These are phyloP conservation scores for Tripidium arundinaceum DNA, from an alignment of 202 grass and related monocot genomes.

Conservation along the genomic window DNA sequence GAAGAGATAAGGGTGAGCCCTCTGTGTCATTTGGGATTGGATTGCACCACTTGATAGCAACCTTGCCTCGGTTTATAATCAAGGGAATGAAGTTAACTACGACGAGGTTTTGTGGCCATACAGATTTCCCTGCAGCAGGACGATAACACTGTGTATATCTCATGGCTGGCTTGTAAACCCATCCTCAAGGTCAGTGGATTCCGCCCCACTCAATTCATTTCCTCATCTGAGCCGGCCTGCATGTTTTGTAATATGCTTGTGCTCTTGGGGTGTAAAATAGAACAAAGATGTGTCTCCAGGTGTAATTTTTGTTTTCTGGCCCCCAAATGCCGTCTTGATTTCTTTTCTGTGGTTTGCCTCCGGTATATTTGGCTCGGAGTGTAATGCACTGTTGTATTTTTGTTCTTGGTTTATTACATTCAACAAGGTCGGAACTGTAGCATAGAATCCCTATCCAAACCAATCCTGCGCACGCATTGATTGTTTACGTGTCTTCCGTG, in stretches of 20 bases:
- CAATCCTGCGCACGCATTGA: not conserved
- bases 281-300: constrained; percentile 27
- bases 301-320: constrained; percentile 41
- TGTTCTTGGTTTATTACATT: not conserved
- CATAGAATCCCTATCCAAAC: not conserved
- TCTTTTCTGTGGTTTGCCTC: constrained; percentile 6
- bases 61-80: not conserved
- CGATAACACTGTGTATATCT: not conserved
- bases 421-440: constrained; percentile 22
- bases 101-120: not conserved
- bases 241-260: constrained; percentile 37
- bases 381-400: constrained; percentile 43
- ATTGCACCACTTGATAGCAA: not conserved
- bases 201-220: constrained; percentile 9
- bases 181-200: constrained; percentile 33
- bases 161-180: constrained; percentile 16
- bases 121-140: not conserved
- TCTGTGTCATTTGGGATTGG: not conserved
- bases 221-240: constrained; percentile 13
- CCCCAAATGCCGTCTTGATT: not conserved
- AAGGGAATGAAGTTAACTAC: not conserved
- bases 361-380: constrained; percentile 44
- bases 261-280: constrained; percentile 53
- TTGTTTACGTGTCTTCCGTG: not conserved
- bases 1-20: constrained; percentile 30